phyloP scores from a whole-genome alignment of 2,329 filamentous ascomycete genomes.

The Colletotrichum tofieldiae region DNA sequence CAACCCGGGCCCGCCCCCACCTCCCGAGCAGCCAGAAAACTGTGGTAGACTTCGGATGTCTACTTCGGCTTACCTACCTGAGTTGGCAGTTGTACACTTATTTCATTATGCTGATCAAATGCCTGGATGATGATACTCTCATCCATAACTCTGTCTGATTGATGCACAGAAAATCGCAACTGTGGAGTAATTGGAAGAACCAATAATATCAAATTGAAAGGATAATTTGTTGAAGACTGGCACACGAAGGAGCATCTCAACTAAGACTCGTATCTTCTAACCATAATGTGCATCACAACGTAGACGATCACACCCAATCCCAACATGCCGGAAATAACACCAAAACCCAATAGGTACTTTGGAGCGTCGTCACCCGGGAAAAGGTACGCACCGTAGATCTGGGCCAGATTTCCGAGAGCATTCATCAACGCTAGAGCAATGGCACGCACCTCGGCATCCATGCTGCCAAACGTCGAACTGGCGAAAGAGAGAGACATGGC shows the following conservation, averaged over 20 bases:
- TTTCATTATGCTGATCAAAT: too few relatives aligned
- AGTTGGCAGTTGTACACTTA: not conserved
- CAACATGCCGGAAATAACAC: constrained; percentile 52
- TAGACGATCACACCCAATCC: constrained; percentile 42
- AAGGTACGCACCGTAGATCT: constrained; percentile 70
- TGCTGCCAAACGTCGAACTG: constrained; percentile 65
- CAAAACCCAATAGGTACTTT: constrained; percentile 63
- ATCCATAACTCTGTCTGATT: too few relatives aligned
- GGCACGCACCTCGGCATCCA: constrained; percentile 55
- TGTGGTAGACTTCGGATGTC: not conserved
- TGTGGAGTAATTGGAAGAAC: not conserved
- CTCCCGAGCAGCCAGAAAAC: not conserved
- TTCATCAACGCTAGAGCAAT: constrained; percentile 73
- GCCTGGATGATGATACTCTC: too few relatives aligned
- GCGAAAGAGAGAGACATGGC: constrained; percentile 66
- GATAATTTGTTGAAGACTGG: not conserved
- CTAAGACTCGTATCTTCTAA: constrained; percentile 12
- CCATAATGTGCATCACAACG: constrained; percentile 32
- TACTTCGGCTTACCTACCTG: not conserved
- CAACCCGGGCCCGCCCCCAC: not conserved
- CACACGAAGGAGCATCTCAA: not conserved
- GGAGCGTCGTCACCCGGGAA: constrained; percentile 65
- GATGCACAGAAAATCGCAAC: not conserved
- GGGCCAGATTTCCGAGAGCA: constrained; percentile 68
- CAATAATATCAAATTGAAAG: too few relatives aligned